Evolutionary conservation across 345 rosid genomes (phyloP).

Genomic region (Excoecaria agallocha): DNA sequence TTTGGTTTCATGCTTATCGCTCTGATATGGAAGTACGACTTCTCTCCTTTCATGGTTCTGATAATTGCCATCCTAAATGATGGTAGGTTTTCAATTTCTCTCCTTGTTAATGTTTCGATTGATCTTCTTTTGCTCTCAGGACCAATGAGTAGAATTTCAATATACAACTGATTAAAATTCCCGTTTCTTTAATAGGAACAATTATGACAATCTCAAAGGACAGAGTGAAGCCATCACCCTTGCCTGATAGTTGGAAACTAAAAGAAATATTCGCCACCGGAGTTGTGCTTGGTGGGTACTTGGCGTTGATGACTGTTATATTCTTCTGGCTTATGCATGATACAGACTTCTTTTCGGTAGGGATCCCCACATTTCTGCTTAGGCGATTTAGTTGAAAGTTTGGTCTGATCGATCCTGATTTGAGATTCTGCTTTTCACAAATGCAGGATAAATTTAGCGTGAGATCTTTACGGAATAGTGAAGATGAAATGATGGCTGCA

Average conservation of each 20-base stretch:
- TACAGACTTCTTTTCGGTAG: constrained; percentile 28
- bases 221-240: constrained; percentile 34
- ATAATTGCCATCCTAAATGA: constrained; percentile 36
- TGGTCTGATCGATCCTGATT: neutral
- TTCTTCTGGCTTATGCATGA: constrained; percentile 31
- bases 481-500: constrained; percentile 26
- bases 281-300: constrained; percentile 31
- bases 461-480: neutral
- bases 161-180: neutral
- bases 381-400: neutral
- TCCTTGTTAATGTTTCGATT: neutral
- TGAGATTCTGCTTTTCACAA: neutral
- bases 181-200: constrained; percentile 15
- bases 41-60: constrained; percentile 39
- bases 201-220: constrained; percentile 40
- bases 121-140: neutral
- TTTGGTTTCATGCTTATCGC: constrained; percentile 35
- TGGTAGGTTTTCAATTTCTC: constrained; percentile 13
- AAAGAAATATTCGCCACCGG: constrained; percentile 35
- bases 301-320: constrained; percentile 30
- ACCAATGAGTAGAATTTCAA: neutral
- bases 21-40: constrained; percentile 31
- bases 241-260: constrained; percentile 36
- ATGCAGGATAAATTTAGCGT: constrained; percentile 31
- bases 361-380: neutral